Base-by-base conservation (phyloP, 1,284 basidiomycete genomes). In the Veloporphyrellus conicus region DNA sequence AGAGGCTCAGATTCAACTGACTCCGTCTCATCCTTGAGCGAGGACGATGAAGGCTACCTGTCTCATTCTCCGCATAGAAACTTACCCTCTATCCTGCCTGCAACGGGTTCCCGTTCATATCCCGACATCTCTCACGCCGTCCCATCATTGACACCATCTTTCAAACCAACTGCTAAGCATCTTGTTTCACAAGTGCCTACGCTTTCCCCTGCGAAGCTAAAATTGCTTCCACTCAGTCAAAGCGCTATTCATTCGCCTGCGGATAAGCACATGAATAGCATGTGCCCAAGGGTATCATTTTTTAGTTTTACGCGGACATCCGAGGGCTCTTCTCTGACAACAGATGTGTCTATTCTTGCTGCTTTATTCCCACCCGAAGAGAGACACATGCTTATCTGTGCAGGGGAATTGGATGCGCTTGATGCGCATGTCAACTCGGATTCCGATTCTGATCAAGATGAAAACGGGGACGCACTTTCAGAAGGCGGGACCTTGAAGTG, bases 301-400 rank as follows among this genome's bases (percentile, higher is more conserved):
- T 87, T 86, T 64, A 84, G 77, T 53, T 83, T 87, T 62, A 87
- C 84, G n/a, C 74, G 82, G 50, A 85, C 84, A 15, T 65, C 74
- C n/a, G 84, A 87, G 67, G 82, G 83, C 6, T 82, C 82, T 23
- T 85, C 84, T 18, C 68, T 87, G 45, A 85, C 84, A 3, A 79
- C 84, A 1, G 81, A 83, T 41, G 78, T 79, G 6, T 69, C 74
- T 38, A 63, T 81, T 25, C 75, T 87, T 6, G 78, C 84, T 14
- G 68, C 77, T 22, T 67, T 87, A 7, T 87, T 87, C 61, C 81
- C 82, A 18, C 75, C 75, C 11, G 71, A 71, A 41, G 83, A 87
- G 56, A 71, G 85, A 40, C 77, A 86, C 58, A 83, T 87, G 82
- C 76, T 87, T 36, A 83, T 82, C 34, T 85, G 82, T 60, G 77